These are phyloP conservation scores for Yamadazyma friedrichii DNA, from an alignment of 1,139 yeast species.

Conservation along the genomic window DNA sequence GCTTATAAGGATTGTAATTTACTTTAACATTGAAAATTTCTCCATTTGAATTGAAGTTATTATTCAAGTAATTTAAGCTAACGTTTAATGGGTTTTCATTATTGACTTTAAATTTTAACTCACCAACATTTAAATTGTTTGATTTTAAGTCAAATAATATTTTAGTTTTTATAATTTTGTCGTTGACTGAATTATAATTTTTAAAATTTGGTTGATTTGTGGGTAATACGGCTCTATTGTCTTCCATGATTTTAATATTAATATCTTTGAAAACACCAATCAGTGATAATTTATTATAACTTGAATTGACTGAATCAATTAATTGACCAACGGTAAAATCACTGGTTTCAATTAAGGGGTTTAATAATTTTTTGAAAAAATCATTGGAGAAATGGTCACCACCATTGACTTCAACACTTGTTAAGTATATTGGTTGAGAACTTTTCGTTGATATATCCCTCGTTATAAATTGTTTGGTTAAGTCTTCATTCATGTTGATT, in stretches of 20 bases:
- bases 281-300: constrained; percentile 30
- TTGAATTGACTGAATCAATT: constrained; percentile 24
- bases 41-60: constrained; percentile 45
- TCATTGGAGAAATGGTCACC: constrained; percentile 47
- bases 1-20: constrained; percentile 46
- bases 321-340: constrained; percentile 49
- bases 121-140: constrained; percentile 34
- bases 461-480: constrained; percentile 29
- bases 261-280: constrained; percentile 48
- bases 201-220: constrained; percentile 11
- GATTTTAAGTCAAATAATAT: constrained; percentile 37
- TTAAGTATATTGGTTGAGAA: constrained; percentile 44
- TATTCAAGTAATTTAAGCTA: constrained; percentile 39
- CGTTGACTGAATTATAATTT: constrained; percentile 28
- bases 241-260: constrained; percentile 32
- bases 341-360: constrained; percentile 42
- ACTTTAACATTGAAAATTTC: constrained; percentile 43
- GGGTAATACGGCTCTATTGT: constrained; percentile 30
- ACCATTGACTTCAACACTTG: constrained; percentile 47
- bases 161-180: constrained; percentile 38
- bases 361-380: constrained; percentile 45
- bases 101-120: constrained; percentile 37
- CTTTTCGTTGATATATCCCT: constrained; percentile 34
- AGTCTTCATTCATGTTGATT: constrained; percentile 12
- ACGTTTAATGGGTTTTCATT: constrained; percentile 41